Evolutionary conservation across 352 stramenopile species (phyloP).

Genomic region (Globisporangium ultimum): DNA sequence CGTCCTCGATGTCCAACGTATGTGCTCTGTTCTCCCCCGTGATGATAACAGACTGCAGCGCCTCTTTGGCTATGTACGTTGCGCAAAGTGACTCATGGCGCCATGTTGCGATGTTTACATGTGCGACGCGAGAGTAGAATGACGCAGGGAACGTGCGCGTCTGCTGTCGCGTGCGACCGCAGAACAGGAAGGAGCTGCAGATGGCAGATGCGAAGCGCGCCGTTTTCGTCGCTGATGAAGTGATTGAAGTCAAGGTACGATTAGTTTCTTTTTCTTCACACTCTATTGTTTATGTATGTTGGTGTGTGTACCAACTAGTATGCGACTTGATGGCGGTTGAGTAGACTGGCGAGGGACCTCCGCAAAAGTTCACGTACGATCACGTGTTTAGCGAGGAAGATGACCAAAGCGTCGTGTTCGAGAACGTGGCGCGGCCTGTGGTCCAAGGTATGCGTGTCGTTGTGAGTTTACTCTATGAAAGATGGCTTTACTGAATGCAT

Average conservation of each 20-base stretch:
- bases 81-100: too few relatives aligned
- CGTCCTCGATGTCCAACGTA: not conserved
- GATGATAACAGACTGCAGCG: not conserved
- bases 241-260: slow-evolving; percentile 67
- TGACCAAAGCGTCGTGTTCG: slow-evolving; percentile 87
- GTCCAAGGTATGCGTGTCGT: slow-evolving; percentile 64
- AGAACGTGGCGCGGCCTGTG: slow-evolving; percentile 82
- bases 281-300: not conserved
- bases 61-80: not conserved
- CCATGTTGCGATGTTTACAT: too few relatives aligned
- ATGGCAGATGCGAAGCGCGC: slow-evolving; percentile 53
- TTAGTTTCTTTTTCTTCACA: not conserved
- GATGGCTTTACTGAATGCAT: not conserved
- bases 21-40: not conserved
- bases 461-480: not conserved
- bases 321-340: not conserved
- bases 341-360: slow-evolving; percentile 45
- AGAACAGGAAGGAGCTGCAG: slow-evolving; percentile 76
- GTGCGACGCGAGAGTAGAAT: slow-evolving; percentile 3
- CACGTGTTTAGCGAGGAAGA: slow-evolving; percentile 82
- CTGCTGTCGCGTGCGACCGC: slow-evolving; percentile 76
- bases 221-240: slow-evolving; percentile 45
- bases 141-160: slow-evolving; percentile 69
- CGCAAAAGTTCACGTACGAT: slow-evolving; percentile 89
- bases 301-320: not conserved